Percentiles rank a stretch among this genome's conserved stretches.
Evolutionary conservation across 2,329 filamentous ascomycete species (phyloP).

Genomic region (Myriosclerotinia duriaeana): DNA sequence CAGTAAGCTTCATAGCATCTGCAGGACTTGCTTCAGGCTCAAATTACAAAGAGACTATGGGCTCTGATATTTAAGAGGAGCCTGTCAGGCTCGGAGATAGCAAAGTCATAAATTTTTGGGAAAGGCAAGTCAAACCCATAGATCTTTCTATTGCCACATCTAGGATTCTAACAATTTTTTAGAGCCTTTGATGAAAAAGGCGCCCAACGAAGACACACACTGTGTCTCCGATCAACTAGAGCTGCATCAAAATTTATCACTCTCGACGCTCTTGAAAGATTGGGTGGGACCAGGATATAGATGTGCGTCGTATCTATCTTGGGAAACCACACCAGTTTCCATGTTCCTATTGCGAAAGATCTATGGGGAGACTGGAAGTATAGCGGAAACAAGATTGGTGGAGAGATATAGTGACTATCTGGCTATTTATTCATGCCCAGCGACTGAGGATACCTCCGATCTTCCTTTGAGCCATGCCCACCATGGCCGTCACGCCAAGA

Average conservation of each 20-base stretch:
- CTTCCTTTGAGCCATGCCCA: background rate
- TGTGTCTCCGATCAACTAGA: background rate
- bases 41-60: no score
- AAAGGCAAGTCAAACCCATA: background rate
- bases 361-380: background rate
- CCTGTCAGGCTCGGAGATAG: no score
- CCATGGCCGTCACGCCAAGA: rapidly evolving
- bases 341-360: background rate
- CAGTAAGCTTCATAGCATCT: no score
- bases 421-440: background rate
- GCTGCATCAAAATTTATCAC: background rate
- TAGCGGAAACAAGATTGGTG: background rate
- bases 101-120: no score
- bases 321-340: background rate
- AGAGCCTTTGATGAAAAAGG: background rate
- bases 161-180: background rate
- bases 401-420: background rate
- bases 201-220: background rate
- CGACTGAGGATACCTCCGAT: background rate
- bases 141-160: background rate
- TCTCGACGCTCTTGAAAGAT: background rate
- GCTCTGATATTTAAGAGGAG: no score
- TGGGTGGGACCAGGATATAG: background rate
- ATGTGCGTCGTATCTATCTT: background rate
- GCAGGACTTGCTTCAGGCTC: no score